Base-by-base conservation (phyloP, 1,284 basidiomycete genomes). In the Neotropicomus parvogracilis region DNA sequence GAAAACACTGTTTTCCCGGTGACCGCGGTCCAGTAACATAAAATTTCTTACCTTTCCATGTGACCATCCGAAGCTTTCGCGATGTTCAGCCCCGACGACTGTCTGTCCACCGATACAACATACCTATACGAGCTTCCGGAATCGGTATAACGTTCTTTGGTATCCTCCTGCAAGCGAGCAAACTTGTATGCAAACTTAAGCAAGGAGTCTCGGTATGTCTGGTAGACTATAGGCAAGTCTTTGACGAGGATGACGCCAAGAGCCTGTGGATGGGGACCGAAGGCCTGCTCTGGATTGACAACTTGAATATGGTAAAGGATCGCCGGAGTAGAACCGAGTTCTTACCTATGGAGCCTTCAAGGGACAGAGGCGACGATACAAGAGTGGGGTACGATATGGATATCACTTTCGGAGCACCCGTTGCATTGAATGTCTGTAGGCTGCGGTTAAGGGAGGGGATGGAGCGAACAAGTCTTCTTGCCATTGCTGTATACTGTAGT, bases 11-110 rank as follows among this genome's bases (percentile, higher is more conserved):
- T 38, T 21, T 37, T 14, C 2, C 10, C 13, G 24, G 17, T 31
- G 35, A 31, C 24, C 13, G 10, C 38, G 29, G n/a, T n/a, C 12
- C 12, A 33, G 19, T 14, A 27, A 19, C 16, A 33, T 40, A n/a
- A 26, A 39, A 10, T 17, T 26, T 54, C 65, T 40, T 45, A 83
- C 85, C 76, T 95, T 95, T 44, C 93, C 93, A 68, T 93, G 88
- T 35, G 86, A 90, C 93, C 93, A 97, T 17, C 93, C 93, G 66
- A 93, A 95, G 63, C 88, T 89, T 33, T 49, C n/a, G 42, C 9
- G 14, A 39, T 49, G 3, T 13, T 64, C 35, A 58, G 35, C 17
- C 17, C 24, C 19, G 35, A 5, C 6, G 27, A 35, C n/a, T 6
- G 20, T 12, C 20, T 17, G 40, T 21, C 4, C 32, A 17, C 16